These are phyloP conservation scores for Prototheca cutis DNA, from an alignment of 163 green algal species.

Conservation along the genomic window DNA sequence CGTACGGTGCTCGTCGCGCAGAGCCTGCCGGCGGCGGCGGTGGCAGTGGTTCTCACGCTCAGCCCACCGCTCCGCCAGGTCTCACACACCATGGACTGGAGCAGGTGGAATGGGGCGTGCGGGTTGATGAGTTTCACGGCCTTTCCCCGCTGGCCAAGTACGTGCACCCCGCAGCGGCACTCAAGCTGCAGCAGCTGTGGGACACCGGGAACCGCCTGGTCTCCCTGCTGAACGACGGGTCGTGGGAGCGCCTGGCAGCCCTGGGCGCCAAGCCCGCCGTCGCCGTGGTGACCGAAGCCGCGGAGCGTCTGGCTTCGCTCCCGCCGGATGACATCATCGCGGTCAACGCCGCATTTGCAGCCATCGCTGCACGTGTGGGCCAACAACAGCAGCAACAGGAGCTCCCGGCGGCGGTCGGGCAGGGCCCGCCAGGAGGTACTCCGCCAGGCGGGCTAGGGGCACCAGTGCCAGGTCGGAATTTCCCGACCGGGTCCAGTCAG, in stretches of 20 bases:
- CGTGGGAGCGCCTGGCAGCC: conserved; percentile 14
- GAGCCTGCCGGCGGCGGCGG: too few relatives aligned
- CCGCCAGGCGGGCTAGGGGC: too few relatives aligned
- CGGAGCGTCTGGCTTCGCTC: conserved; percentile 6
- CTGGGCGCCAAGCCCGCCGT: conserved; percentile 13
- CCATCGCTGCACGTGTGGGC: conserved; percentile 1
- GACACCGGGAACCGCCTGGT: conserved; percentile 48
- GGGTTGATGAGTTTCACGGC: conserved; percentile 50
- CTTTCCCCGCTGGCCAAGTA: conserved; percentile 35
- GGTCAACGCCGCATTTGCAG: conserved; percentile 13
- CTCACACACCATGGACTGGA: conserved; percentile 25
- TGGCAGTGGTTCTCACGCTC: not conserved
- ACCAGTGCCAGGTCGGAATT: too few relatives aligned
- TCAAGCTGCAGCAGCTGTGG: conserved; percentile 53
- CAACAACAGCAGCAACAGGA: too few relatives aligned
- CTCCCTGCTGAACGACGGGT: conserved; percentile 40
- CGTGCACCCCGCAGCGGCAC: conserved; percentile 34
- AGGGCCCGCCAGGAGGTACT: too few relatives aligned
- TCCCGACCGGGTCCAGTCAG: too few relatives aligned
- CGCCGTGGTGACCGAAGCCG: conserved; percentile 10
- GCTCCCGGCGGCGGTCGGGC: too few relatives aligned
- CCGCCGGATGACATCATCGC: conserved; percentile 16
- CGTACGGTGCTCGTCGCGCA: too few relatives aligned
- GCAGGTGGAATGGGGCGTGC: conserved; percentile 44
- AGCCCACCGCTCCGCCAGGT: not conserved